Conservation (phyloP, 2,329 filamentous ascomycete species). For the Elsinoe arachidis region DNA sequence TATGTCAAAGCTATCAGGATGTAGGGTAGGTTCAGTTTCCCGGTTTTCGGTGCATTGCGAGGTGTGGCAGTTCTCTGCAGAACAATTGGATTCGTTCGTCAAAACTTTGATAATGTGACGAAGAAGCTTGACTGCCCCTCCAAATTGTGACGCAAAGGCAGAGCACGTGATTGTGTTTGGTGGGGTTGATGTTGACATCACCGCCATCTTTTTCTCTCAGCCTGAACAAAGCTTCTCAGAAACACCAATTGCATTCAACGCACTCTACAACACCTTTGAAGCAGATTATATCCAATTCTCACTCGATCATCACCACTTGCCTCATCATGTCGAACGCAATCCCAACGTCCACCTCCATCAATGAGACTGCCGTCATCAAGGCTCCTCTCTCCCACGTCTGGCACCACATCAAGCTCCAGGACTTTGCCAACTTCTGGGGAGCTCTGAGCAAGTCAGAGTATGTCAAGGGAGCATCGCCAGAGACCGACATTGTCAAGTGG, state of each 20-base stretch:
- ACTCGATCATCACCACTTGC: neutral
- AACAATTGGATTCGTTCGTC: too few species aligned
- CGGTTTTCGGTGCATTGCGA: too few species aligned
- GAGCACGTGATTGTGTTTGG: too few species aligned
- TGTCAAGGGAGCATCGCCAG: conserved; percentile 52
- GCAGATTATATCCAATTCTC: neutral
- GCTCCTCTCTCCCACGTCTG: conserved; percentile 57
- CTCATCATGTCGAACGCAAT: conserved; percentile 32
- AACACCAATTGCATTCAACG: too few species aligned
- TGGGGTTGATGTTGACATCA: neutral
- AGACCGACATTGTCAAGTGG: conserved; percentile 62
- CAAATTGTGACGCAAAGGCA: neutral
- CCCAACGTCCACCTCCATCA: conserved; percentile 58
- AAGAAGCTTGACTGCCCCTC: neutral
- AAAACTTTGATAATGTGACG: neutral
- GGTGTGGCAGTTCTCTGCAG: too few species aligned
- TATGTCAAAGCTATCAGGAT: too few species aligned
- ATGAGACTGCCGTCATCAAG: conserved; percentile 59
- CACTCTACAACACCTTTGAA: neutral
- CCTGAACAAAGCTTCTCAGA: too few species aligned
- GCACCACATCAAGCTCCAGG: conserved; percentile 66
- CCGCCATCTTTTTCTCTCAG: neutral
- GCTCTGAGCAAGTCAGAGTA: conserved; percentile 53
- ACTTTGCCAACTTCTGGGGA: conserved; percentile 60
- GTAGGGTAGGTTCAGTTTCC: too few species aligned